Evolutionary conservation across 192 early-diverging fungal species (phyloP).

Genomic region (Coemansia sp.): DNA sequence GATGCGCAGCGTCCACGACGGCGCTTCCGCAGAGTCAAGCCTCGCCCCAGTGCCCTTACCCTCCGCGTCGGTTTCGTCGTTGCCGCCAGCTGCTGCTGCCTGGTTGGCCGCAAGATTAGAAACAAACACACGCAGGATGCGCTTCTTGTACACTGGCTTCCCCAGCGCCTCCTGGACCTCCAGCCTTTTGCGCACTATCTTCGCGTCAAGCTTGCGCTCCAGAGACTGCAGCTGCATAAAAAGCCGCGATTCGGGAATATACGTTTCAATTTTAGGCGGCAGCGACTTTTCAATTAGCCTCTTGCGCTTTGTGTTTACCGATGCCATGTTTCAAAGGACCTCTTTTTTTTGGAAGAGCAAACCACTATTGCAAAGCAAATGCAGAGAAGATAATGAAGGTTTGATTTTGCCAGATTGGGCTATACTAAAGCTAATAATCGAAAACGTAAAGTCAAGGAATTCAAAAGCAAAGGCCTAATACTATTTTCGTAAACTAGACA

Average conservation of each 20-base stretch:
- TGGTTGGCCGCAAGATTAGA: conserved; percentile 88
- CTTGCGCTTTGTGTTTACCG: conserved; percentile 36
- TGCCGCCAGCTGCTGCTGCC: conserved; percentile 5
- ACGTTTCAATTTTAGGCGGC: conserved; percentile 75
- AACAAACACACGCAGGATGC: conserved; percentile 86
- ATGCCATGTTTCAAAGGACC: conserved; percentile 22
- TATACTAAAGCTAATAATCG: no score
- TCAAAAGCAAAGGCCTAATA: no score
- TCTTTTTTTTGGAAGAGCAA: background rate
- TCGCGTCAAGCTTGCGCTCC: conserved; percentile 85
- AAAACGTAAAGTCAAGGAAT: no score
- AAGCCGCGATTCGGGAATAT: conserved; percentile 89
- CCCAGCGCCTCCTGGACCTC: conserved; percentile 85
- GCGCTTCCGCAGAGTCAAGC: conserved; percentile 57
- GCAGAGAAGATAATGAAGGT: no score
- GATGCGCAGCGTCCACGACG: conserved; percentile 89
- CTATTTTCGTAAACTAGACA: no score
- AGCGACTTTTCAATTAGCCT: conserved; percentile 45
- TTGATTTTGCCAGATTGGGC: no score
- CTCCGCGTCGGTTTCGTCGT: conserved; percentile 17
- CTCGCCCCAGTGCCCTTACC: conserved; percentile 9
- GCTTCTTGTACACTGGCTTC: conserved; percentile 69
- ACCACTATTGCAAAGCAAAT: background rate
- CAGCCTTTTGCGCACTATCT: conserved; percentile 85
- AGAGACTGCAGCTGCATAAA: conserved; percentile 84